phyloP scores from a whole-genome alignment of 208 protist species.

The Blastocrithidia nonstop region DNA sequence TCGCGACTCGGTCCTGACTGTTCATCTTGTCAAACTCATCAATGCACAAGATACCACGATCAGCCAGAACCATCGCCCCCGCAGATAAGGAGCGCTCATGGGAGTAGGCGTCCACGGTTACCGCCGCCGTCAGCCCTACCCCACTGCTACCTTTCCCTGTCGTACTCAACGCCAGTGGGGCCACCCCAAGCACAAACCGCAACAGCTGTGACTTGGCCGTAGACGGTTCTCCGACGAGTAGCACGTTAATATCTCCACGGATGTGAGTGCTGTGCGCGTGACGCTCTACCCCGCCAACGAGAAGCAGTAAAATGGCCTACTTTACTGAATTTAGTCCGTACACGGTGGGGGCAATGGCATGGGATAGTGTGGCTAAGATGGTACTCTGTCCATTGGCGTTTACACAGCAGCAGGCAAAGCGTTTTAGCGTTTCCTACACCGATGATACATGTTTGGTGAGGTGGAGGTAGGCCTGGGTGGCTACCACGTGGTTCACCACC shows the following conservation, averaged over 20 bases:
- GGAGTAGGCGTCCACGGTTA: constrained; percentile 94
- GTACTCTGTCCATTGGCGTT: constrained; percentile 49
- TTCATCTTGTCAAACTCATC: constrained; percentile 99
- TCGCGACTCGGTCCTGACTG: constrained; percentile 90
- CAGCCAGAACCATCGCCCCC: constrained; percentile 99
- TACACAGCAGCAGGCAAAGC: constrained; percentile 54
- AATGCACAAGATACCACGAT: constrained; percentile 98
- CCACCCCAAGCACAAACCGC: constrained; percentile 91
- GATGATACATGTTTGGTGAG: constrained; percentile 22
- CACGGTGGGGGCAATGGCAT: constrained; percentile 96
- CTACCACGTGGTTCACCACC: constrained; percentile 86
- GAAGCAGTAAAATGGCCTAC: constrained; percentile 89
- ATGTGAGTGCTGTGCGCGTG: constrained; percentile 90
- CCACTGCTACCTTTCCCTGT: constrained; percentile 95
- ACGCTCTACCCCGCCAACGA: constrained; percentile 95
- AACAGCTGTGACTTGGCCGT: constrained; percentile 99
- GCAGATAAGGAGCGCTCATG: constrained; percentile 93
- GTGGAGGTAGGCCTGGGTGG: no score
- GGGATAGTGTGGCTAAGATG: constrained; percentile 59
- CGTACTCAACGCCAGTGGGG: constrained; percentile 96
- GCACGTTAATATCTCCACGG: constrained; percentile 97
- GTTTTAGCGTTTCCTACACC: constrained; percentile 44
- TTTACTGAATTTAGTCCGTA: constrained; percentile 97
- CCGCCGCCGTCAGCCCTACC: constrained; percentile 99
- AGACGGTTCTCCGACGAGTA: constrained; percentile 99